These are phyloP conservation scores for Candida tetrigidarum DNA, from an alignment of 1,139 yeast genomes.

Conservation along the genomic window DNA sequence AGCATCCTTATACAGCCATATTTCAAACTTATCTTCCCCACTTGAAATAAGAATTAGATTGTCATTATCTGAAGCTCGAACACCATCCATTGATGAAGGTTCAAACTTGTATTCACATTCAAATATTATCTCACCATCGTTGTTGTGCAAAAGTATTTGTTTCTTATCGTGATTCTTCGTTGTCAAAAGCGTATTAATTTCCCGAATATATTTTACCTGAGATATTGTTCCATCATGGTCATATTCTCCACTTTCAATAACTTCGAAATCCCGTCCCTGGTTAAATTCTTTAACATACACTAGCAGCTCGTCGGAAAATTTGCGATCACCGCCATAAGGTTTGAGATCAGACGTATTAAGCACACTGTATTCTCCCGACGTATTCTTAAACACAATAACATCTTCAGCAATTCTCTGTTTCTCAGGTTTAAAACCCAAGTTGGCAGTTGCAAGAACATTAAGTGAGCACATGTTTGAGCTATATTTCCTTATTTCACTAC, in stretches of 20 bases:
- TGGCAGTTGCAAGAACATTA: neutral
- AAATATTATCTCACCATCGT: neutral
- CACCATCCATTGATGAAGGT: constrained; percentile 2
- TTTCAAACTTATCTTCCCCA: neutral
- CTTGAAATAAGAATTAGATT: neutral
- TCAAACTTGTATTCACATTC: neutral
- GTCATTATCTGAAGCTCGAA: neutral
- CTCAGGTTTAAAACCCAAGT: neutral
- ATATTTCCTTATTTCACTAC: constrained; percentile 36
- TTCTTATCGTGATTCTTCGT: too few relatives aligned
- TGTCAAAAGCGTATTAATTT: neutral
- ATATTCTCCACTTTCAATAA: too few relatives aligned
- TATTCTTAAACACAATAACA: neutral
- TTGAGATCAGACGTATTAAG: neutral
- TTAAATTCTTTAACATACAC: neutral
- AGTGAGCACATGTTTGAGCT: neutral
- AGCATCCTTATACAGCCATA: neutral
- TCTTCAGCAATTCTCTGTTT: neutral
- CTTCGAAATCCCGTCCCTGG: neutral
- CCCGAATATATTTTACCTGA: neutral
- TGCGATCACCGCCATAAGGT: neutral
- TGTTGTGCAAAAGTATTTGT: neutral
- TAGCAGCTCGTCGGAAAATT: neutral
- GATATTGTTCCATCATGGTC: neutral
- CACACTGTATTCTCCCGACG: neutral